Conservation (phyloP, 192 early-diverging fungal genomes). For the Spizellomyces punctatus region DNA sequence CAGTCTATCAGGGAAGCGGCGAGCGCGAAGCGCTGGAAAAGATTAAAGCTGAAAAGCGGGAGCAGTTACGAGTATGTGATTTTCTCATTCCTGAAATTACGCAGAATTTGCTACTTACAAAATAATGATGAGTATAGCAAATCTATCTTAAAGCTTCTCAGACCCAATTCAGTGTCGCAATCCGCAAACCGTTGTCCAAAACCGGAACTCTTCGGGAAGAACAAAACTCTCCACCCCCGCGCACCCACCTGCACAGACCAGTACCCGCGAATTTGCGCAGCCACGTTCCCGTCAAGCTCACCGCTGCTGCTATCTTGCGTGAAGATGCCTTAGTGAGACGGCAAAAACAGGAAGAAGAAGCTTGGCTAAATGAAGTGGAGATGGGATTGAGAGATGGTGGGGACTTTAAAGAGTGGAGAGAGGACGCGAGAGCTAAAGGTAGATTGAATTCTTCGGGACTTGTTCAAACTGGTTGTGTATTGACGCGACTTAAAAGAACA, state of each 20-base stretch:
- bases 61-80: constrained; percentile 28
- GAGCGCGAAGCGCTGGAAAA: constrained; percentile 46
- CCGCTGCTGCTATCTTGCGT: constrained; percentile 51
- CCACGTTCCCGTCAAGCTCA: constrained; percentile 49
- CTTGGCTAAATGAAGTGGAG: constrained; percentile 34
- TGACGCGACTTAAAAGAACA: constrained; percentile 30
- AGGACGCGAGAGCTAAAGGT: constrained; percentile 40
- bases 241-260: constrained; percentile 16
- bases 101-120: neutral
- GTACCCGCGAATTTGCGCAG: constrained; percentile 29
- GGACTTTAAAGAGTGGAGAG: constrained; percentile 47
- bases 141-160: constrained; percentile 12
- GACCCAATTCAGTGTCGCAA: constrained; percentile 27
- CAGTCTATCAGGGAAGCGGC: constrained; percentile 37
- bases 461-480: neutral
- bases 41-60: constrained; percentile 43
- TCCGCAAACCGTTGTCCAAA: constrained; percentile 7
- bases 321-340: constrained; percentile 52
- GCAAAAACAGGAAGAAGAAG: constrained; percentile 36
- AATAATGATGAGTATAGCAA: neutral
- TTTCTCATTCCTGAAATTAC: too few species aligned
- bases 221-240: neutral
- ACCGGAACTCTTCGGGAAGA: neutral
- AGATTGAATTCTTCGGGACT: neutral
- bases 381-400: constrained; percentile 41